These are phyloP conservation scores for Coemansia sp. DNA, from an alignment of 192 early-diverging fungal species.

Conservation along the genomic window DNA sequence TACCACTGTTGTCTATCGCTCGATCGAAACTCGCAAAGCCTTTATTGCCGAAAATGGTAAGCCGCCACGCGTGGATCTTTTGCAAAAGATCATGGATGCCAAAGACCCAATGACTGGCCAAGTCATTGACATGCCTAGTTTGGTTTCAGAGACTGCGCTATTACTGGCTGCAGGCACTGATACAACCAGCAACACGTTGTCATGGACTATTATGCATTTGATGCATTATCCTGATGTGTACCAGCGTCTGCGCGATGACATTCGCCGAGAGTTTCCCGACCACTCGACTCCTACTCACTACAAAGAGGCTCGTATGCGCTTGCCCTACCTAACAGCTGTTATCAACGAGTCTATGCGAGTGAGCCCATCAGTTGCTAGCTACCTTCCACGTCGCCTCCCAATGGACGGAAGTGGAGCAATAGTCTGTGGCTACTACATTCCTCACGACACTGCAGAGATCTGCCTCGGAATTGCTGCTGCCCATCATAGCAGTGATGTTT, in stretches of 20 bases:
- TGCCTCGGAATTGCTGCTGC: constrained; percentile 28
- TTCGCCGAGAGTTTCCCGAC: constrained; percentile 36
- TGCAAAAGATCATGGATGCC: constrained; percentile 49
- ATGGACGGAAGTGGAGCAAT: not conserved
- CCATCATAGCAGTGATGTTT: constrained; percentile 29
- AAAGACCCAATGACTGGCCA: constrained; percentile 35
- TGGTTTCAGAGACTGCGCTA: constrained; percentile 31
- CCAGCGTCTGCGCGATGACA: constrained; percentile 23
- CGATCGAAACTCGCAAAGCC: constrained; percentile 13
- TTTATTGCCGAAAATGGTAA: not conserved
- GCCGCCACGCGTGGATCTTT: constrained; percentile 21
- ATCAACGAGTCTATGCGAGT: constrained; percentile 49
- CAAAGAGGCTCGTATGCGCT: constrained; percentile 14
- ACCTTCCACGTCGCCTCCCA: constrained; percentile 33
- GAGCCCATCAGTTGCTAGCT: constrained; percentile 26
- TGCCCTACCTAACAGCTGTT: constrained; percentile 46
- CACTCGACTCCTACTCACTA: constrained; percentile 17
- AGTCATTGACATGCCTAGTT: constrained; percentile 6
- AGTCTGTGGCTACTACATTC: constrained; percentile 29
- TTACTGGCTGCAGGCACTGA: constrained; percentile 51
- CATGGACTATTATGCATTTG: constrained; percentile 39
- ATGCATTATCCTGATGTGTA: constrained; percentile 33
- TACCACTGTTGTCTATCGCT: not conserved
- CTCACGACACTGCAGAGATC: constrained; percentile 12
- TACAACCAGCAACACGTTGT: constrained; percentile 50